phyloP scores from a whole-genome alignment of 2,329 filamentous ascomycete species.

The Fusarium ambrosium region DNA sequence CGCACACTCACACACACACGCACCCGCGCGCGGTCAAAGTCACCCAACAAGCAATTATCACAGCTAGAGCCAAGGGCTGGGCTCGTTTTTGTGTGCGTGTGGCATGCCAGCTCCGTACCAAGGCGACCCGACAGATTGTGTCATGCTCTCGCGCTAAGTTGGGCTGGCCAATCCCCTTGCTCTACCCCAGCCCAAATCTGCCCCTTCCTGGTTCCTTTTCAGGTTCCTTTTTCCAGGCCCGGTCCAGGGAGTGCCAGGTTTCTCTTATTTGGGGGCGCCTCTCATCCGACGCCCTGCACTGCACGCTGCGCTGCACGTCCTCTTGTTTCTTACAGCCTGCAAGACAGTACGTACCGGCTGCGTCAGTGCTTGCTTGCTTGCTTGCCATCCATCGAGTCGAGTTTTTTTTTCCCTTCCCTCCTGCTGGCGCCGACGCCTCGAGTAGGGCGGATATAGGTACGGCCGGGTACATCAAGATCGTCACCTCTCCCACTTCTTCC shows the following conservation, averaged over 20 bases:
- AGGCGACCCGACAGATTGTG: conserved; percentile 52
- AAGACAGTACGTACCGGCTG: conserved; percentile 15
- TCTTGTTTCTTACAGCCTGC: background rate
- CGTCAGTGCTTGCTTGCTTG: conserved; percentile 2
- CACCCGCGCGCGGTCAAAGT: background rate
- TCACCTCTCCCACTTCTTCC: conserved; percentile 38
- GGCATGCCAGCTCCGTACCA: conserved; percentile 33
- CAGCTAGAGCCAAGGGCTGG: background rate
- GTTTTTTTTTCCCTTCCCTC: conserved; percentile 5
- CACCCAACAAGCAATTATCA: conserved; percentile 5
- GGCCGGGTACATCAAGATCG: conserved; percentile 43
- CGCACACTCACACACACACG: background rate
- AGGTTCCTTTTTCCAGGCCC: conserved; percentile 36
- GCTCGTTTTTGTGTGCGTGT: background rate
- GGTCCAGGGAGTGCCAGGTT: conserved; percentile 32
- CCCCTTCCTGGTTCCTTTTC: conserved; percentile 44
- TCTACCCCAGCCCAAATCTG: conserved; percentile 49
- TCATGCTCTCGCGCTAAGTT: conserved; percentile 49
- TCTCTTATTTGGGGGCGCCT: conserved; percentile 35
- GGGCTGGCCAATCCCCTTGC: conserved; percentile 43
- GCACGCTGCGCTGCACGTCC: conserved; percentile 8
- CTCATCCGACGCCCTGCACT: conserved; percentile 22
- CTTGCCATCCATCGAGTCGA: conserved; percentile 12
- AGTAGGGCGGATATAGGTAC: conserved; percentile 47
- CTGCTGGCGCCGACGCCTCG: background rate